Evolutionary conservation across 257 asterid genomes (phyloP).

Genomic region (Eucommia ulmoides): DNA sequence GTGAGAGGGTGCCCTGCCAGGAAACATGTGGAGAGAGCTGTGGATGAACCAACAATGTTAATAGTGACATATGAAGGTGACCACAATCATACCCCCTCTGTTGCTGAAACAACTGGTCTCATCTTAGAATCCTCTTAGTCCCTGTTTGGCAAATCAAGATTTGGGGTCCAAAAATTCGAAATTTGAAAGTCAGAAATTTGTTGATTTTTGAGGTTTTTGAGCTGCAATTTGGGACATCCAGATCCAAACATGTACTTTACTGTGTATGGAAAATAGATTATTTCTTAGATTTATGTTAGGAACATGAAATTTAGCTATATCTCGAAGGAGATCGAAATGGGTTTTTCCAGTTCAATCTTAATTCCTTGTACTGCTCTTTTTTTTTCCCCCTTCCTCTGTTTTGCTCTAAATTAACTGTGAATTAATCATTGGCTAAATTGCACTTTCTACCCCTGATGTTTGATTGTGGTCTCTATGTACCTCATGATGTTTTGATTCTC

Average conservation of each 20-base stretch:
- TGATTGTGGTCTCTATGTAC: too few relatives aligned
- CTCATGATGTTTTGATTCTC: too few relatives aligned
- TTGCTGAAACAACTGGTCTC: conserved; percentile 40
- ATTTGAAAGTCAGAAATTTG: neutral
- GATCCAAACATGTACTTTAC: too few relatives aligned
- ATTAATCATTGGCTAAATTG: neutral
- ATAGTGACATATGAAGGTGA: conserved; percentile 88
- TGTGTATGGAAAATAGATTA: too few relatives aligned
- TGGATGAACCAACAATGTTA: conserved; percentile 77
- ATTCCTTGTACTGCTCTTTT: conserved; percentile 12
- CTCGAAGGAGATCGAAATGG: conserved; percentile 37
- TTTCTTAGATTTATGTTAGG: too few relatives aligned
- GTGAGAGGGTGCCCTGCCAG: conserved; percentile 93
- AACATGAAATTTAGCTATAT: conserved; percentile 6
- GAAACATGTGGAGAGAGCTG: conserved; percentile 84
- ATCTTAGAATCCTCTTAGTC: conserved; percentile 68
- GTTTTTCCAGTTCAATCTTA: conserved; percentile 6
- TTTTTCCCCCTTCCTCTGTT: neutral
- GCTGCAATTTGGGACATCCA: neutral
- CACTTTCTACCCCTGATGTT: too few relatives aligned
- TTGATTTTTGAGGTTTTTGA: neutral
- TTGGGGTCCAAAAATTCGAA: too few relatives aligned
- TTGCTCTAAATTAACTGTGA: neutral
- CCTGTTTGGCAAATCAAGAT: too few relatives aligned
- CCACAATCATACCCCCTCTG: conserved; percentile 49